phyloP scores from a whole-genome alignment of 2,329 filamentous ascomycete genomes.

The Cladosporium velox region DNA sequence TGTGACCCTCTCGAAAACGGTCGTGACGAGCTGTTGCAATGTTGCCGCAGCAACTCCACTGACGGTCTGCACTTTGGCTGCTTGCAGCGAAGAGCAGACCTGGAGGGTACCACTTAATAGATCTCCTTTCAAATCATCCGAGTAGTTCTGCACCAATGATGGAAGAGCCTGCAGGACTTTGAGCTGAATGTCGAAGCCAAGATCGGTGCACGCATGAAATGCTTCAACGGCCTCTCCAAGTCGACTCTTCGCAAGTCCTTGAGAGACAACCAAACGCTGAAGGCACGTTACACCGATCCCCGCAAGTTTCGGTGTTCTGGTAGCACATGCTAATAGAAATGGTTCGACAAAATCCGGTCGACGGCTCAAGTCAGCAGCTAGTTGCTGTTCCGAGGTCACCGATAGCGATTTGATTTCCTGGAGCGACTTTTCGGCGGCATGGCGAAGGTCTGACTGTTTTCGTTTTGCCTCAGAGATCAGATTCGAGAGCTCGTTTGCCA shows the following conservation, averaged over 20 bases:
- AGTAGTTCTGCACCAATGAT: slow-evolving; percentile 86
- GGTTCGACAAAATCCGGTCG: slow-evolving; percentile 85
- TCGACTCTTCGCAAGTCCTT: slow-evolving; percentile 74
- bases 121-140: slow-evolving; percentile 75
- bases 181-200: slow-evolving; percentile 84
- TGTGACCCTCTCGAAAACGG: slow-evolving; percentile 88
- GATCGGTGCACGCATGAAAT: slow-evolving; percentile 73
- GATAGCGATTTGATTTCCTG: slow-evolving; percentile 81
- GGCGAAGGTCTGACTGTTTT: slow-evolving; percentile 86
- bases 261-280: slow-evolving; percentile 81
- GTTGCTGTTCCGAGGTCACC: slow-evolving; percentile 72
- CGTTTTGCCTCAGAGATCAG: slow-evolving; percentile 74
- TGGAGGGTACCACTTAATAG: slow-evolving; percentile 80
- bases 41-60: slow-evolving; percentile 97
- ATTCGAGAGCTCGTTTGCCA: slow-evolving; percentile 35
- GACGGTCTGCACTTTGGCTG: slow-evolving; percentile 88
- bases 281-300: slow-evolving; percentile 84
- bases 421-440: slow-evolving; percentile 89
- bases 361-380: slow-evolving; percentile 76
- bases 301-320: slow-evolving; percentile 87
- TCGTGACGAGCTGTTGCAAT: slow-evolving; percentile 87
- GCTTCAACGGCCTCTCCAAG: slow-evolving; percentile 86
- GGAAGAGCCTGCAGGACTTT: slow-evolving; percentile 94
- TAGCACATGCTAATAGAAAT: slow-evolving; percentile 89
- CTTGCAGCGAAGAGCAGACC: slow-evolving; percentile 88